A percentile compares a stretch with the other conserved stretches of the same genome.
Evolutionary conservation across 2,329 filamentous ascomycete genomes (phyloP).

Genomic region (Arthroderma sp.): DNA sequence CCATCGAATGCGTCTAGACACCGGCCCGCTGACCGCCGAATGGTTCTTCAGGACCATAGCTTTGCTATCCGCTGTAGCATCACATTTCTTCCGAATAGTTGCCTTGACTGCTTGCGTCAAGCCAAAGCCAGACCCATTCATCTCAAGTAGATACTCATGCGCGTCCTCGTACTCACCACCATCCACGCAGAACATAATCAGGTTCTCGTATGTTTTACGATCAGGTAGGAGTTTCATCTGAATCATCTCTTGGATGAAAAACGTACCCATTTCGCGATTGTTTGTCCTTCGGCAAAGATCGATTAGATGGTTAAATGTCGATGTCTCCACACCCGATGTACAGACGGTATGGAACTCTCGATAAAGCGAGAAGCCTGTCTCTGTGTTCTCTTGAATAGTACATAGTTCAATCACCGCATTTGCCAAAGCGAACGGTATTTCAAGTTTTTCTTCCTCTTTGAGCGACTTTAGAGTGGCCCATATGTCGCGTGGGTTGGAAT

Average conservation of each 20-base stretch:
- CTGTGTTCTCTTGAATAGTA: conserved; percentile 31
- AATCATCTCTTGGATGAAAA: conserved; percentile 50
- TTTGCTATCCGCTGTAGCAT: conserved; percentile 18
- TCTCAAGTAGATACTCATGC: conserved; percentile 26
- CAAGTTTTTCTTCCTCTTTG: conserved; percentile 30
- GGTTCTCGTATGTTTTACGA: conserved; percentile 47
- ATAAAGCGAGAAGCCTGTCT: conserved; percentile 46
- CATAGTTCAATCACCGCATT: conserved; percentile 40
- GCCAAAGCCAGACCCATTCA: conserved; percentile 18
- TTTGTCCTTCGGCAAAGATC: conserved; percentile 33
- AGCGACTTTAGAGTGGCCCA: conserved; percentile 46
- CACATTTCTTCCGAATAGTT: conserved; percentile 20
- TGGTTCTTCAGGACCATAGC: conserved; percentile 21
- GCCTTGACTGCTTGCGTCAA: conserved; percentile 15
- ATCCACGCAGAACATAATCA: conserved; percentile 45
- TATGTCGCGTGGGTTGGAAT: conserved; percentile 35
- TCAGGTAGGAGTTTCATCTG: conserved; percentile 42
- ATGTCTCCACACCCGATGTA: conserved; percentile 27
- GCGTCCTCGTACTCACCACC: conserved; percentile 23
- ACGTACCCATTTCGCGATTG: conserved; percentile 45
- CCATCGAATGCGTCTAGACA: conserved; percentile 1
- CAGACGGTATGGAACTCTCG: conserved; percentile 45
- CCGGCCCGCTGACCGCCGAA: conserved; percentile 15
- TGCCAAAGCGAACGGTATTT: conserved; percentile 37
- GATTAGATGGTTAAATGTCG: conserved; percentile 49